Evolutionary conservation across 768 basidiomycete genomes (phyloP).

Genomic region (Termitomyces sp.): DNA sequence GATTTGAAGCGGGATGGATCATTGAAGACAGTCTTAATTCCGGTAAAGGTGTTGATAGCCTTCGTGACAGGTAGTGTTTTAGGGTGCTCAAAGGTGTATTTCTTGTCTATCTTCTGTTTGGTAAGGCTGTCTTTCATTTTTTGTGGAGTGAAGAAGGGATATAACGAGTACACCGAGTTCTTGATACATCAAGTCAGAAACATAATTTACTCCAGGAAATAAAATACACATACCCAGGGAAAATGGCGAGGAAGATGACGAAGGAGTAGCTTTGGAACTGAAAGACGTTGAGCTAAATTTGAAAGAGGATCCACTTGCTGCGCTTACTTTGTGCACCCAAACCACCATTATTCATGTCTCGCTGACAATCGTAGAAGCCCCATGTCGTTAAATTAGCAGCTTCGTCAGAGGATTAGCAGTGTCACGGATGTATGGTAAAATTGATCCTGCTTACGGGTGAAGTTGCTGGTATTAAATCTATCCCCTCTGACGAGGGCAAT

Average conservation of each 20-base stretch:
- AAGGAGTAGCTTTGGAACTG: conserved; percentile 18
- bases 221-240: conserved; percentile 10
- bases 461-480: conserved; percentile 49
- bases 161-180: conserved; percentile 16
- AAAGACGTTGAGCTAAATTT: neutral
- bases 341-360: conserved; percentile 32
- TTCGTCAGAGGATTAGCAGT: conserved; percentile 22
- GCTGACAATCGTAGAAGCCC: conserved; percentile 48
- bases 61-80: conserved; percentile 21
- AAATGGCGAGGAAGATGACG: conserved; percentile 19
- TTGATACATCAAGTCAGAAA: neutral
- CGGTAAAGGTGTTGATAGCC: conserved; percentile 28
- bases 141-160: conserved; percentile 43
- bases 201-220: neutral
- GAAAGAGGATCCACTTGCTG: too few relatives aligned
- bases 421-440: neutral
- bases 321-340: conserved; percentile 16
- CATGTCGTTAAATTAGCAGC: conserved; percentile 40
- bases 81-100: conserved; percentile 43
- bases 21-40: conserved; percentile 30
- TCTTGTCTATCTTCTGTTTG: conserved; percentile 30
- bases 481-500: conserved; percentile 52
- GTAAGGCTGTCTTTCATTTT: conserved; percentile 32
- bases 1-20: conserved; percentile 33
- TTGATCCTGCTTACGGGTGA: conserved; percentile 35